These are phyloP conservation scores for Cutaneotrichosporon curvatum DNA, from an alignment of 1,284 basidiomycete species.

Conservation along the genomic window DNA sequence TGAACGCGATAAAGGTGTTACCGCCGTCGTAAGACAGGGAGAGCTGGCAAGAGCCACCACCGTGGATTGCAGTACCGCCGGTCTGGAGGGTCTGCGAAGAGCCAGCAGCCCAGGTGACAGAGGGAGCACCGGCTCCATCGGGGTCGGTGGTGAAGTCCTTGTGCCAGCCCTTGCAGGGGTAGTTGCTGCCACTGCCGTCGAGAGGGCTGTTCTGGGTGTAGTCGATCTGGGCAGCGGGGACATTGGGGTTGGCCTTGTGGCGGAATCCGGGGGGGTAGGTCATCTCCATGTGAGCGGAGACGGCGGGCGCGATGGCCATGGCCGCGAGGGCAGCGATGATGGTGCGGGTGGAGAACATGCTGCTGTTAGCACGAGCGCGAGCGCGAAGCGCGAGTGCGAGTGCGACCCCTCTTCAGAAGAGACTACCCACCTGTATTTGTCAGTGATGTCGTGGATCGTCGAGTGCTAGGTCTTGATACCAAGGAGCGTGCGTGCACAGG, in stretches of 20 bases:
- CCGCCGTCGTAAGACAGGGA: constrained; percentile 47
- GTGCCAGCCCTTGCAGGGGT: constrained; percentile 44
- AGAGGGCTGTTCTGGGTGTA: constrained; percentile 45
- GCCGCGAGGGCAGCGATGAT: constrained; percentile 8
- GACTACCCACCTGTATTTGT: no score
- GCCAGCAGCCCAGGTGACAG: constrained; percentile 34
- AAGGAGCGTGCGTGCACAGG: no score
- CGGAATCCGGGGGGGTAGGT: constrained; percentile 35
- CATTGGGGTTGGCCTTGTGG: constrained; percentile 33
- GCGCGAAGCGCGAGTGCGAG: no score
- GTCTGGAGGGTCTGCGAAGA: constrained; percentile 30
- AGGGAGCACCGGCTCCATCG: constrained; percentile 19
- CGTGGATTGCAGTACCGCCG: constrained; percentile 40
- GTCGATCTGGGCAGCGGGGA: constrained; percentile 31
- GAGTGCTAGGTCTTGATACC: no score
- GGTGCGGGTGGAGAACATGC: background rate
- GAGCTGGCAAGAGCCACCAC: constrained; percentile 46
- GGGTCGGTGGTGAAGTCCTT: constrained; percentile 2
- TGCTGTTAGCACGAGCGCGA: background rate
- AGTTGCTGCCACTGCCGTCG: constrained; percentile 31
- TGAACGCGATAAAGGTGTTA: constrained; percentile 45
- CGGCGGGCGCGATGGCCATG: constrained; percentile 17
- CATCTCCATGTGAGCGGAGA: constrained; percentile 39
- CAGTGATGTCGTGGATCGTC: no score
- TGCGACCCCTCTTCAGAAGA: no score